These are phyloP conservation scores for Geopyxis carbonaria DNA, from an alignment of 495 filamentous ascomycete genomes.

Conservation along the genomic window DNA sequence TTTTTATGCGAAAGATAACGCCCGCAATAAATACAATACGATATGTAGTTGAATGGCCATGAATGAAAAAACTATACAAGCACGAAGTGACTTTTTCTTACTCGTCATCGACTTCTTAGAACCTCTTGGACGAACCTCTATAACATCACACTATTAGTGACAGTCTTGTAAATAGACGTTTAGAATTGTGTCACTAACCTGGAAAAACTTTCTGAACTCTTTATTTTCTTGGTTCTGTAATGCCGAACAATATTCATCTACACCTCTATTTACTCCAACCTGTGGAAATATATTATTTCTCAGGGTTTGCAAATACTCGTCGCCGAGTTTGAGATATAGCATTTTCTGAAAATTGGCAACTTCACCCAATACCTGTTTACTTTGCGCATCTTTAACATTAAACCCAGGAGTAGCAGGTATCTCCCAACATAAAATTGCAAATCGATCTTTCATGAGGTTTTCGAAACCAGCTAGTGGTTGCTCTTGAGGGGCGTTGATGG, in stretches of 20 bases:
- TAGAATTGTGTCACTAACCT: no score
- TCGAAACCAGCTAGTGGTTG: constrained; percentile 75
- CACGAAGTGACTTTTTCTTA: no score
- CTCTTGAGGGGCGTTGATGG: constrained; percentile 25
- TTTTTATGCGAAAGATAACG: no score
- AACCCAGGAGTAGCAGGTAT: constrained; percentile 60
- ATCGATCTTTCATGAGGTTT: constrained; percentile 68
- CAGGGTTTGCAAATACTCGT: constrained; percentile 15
- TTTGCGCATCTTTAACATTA: constrained; percentile 67
- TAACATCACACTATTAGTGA: no score
- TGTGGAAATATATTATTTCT: constrained; percentile 1
- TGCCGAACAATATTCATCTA: constrained; percentile 4
- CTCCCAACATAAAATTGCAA: constrained; percentile 76
- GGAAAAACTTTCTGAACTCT: constrained; percentile 33
- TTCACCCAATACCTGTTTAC: constrained; percentile 67
- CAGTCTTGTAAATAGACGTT: no score
- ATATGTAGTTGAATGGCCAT: no score
- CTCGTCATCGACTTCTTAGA: no score
- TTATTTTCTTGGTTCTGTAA: constrained; percentile 29
- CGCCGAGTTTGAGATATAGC: constrained; percentile 73
- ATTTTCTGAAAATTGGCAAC: constrained; percentile 67
- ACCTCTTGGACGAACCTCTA: no score
- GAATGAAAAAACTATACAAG: no score
- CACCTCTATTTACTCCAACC: constrained; percentile 2
- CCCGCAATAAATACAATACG: no score